phyloP scores from a whole-genome alignment of 192 early-diverging fungal species.

The Diversispora eburnea region DNA sequence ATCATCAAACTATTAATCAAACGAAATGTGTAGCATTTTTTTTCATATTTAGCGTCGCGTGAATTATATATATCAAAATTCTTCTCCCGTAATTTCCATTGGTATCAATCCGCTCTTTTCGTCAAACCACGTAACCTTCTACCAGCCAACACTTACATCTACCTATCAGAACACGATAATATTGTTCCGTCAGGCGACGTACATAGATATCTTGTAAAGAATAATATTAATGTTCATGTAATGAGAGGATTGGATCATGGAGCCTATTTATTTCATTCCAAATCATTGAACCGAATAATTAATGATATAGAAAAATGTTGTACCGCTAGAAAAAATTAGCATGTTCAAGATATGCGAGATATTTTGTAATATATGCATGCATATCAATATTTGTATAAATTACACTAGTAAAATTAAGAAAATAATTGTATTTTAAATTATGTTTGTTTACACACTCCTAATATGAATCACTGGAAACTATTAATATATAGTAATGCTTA shows the following conservation, averaged over 20 bases:
- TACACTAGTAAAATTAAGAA: no score
- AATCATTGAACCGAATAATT: conserved; percentile 33
- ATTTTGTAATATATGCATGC: no score
- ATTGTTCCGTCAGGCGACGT: conserved; percentile 39
- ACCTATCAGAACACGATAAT: conserved; percentile 46
- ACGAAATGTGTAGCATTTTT: conserved; percentile 42
- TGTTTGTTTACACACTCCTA: no score
- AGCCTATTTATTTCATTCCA: conserved; percentile 36
- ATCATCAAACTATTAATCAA: neutral
- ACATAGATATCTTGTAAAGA: conserved; percentile 35
- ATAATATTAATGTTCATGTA: conserved; percentile 32
- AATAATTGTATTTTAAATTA: no score
- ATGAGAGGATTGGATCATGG: conserved; percentile 50
- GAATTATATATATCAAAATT: conserved; percentile 63
- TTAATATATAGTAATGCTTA: no score
- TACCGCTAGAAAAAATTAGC: neutral
- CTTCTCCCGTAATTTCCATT: conserved; percentile 52
- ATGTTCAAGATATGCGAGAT: no score
- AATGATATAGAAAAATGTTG: conserved; percentile 28
- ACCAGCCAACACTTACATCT: conserved; percentile 36
- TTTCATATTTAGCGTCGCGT: conserved; percentile 53
- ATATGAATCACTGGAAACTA: no score
- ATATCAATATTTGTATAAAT: no score
- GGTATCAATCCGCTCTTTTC: conserved; percentile 45
- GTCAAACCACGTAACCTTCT: conserved; percentile 27